Percentiles rank a stretch among this genome's conserved stretches.
Conservation (phyloP, 2,329 filamentous ascomycete genomes). For the Leptodontidium sp. region DNA sequence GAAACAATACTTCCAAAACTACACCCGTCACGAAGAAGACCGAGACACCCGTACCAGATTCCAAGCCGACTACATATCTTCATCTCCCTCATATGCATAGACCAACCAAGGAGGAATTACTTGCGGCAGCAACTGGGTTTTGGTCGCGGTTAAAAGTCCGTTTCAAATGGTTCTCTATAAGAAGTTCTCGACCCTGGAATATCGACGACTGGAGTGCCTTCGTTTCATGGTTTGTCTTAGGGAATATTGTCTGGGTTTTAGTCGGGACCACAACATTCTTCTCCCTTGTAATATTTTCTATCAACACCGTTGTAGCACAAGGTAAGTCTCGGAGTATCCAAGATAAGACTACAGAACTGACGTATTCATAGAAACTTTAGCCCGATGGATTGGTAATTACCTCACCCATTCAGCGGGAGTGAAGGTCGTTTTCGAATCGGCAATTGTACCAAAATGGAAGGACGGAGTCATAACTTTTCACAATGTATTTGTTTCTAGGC, state of each 20-base stretch:
- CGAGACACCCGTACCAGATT: constrained; percentile 39
- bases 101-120: constrained; percentile 90
- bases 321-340: constrained; percentile 57
- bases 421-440: constrained; percentile 95
- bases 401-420: constrained; percentile 92
- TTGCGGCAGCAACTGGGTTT: constrained; percentile 91
- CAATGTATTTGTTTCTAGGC: constrained; percentile 93
- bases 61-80: constrained; percentile 58
- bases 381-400: constrained; percentile 93
- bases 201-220: constrained; percentile 96
- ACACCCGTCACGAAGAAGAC: constrained; percentile 29
- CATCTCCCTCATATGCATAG: constrained; percentile 71
- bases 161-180: constrained; percentile 98
- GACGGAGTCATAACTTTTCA: constrained; percentile 95
- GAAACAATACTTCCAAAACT: constrained; percentile 31
- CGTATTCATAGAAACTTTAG: constrained; percentile 76
- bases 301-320: constrained; percentile 97
- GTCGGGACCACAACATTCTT: constrained; percentile 97
- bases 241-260: constrained; percentile 95
- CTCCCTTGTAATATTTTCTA: constrained; percentile 85
- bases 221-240: constrained; percentile 92
- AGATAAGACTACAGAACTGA: constrained; percentile 41
- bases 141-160: constrained; percentile 89
- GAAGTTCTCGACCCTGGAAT: constrained; percentile 93
- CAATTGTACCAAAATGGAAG: constrained; percentile 95